These are phyloP conservation scores for Tolypocladium paradoxum DNA, from an alignment of 2,329 filamentous ascomycete genomes.

Conservation along the genomic window DNA sequence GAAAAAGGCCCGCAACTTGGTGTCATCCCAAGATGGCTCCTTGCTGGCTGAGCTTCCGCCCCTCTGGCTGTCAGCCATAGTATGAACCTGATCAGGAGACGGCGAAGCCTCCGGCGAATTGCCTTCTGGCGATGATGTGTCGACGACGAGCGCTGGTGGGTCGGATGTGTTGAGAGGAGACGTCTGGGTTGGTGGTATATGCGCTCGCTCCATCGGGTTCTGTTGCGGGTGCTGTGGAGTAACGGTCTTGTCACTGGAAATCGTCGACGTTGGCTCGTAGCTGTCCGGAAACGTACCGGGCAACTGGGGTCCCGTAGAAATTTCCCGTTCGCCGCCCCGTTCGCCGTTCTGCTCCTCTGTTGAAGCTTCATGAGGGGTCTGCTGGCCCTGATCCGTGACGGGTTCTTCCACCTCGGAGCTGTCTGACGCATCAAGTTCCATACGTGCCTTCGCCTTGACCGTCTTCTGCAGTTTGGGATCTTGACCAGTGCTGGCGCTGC, in stretches of 20 bases:
- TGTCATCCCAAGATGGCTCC: conserved; percentile 68
- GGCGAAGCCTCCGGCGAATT: conserved; percentile 53
- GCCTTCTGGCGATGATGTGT: conserved; percentile 61
- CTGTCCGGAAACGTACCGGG: conserved; percentile 32
- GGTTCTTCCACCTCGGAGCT: conserved; percentile 39
- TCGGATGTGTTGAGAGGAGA: conserved; percentile 29
- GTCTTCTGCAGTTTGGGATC: conserved; percentile 43
- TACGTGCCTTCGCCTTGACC: conserved; percentile 42
- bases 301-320: conserved; percentile 19
- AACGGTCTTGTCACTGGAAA: conserved; percentile 20
- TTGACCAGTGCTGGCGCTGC: conserved; percentile 21
- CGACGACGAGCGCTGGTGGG: conserved; percentile 57
- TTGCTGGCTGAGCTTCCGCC: conserved; percentile 25
- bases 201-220: conserved; percentile 11
- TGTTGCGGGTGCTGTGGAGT: conserved; percentile 10
- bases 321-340: conserved; percentile 9
- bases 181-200: background rate
- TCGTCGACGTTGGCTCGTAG: conserved; percentile 21
- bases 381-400: conserved; percentile 14
- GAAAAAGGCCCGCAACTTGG: conserved; percentile 76
- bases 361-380: conserved; percentile 8
- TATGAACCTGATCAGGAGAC: conserved; percentile 48
- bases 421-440: conserved; percentile 63
- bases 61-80: conserved; percentile 27
- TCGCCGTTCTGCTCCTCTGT: conserved; percentile 8